Evolutionary conservation across 1,139 yeast genomes (phyloP).

Genomic region (Yamadazyma blattariae): DNA sequence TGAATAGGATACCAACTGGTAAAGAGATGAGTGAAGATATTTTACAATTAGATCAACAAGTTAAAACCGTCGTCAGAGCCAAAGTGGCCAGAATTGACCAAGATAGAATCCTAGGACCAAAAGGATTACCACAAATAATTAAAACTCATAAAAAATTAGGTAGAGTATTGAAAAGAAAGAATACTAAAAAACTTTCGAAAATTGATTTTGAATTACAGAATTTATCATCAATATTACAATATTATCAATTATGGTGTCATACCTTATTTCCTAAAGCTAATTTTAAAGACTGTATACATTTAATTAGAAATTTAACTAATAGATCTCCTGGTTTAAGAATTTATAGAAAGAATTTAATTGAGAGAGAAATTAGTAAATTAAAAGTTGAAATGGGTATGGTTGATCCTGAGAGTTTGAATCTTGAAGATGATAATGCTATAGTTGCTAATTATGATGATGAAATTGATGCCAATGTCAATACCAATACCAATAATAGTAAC

Average conservation of each 20-base stretch:
- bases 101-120: slow-evolving; percentile 43
- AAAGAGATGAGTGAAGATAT: slow-evolving; percentile 21
- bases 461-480: slow-evolving; percentile 1
- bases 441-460: not conserved
- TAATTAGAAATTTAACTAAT: slow-evolving; percentile 32
- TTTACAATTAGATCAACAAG: slow-evolving; percentile 40
- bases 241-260: slow-evolving; percentile 86
- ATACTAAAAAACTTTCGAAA: slow-evolving; percentile 24
- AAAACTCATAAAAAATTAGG: slow-evolving; percentile 36
- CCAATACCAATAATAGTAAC: not conserved
- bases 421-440: slow-evolving; percentile 1
- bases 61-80: slow-evolving; percentile 31
- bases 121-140: slow-evolving; percentile 48
- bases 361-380: slow-evolving; percentile 32
- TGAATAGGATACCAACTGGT: too few species aligned
- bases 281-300: slow-evolving; percentile 56
- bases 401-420: slow-evolving; percentile 2
- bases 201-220: slow-evolving; percentile 42
- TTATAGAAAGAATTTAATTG: slow-evolving; percentile 37
- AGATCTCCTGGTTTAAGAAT: slow-evolving; percentile 31
- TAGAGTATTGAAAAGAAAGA: slow-evolving; percentile 26
- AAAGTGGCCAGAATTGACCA: slow-evolving; percentile 46
- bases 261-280: slow-evolving; percentile 75
- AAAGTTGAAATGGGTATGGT: slow-evolving; percentile 29
- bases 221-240: slow-evolving; percentile 48